A percentile compares a stretch with the other conserved stretches of the same genome.
Evolutionary conservation across 441 rosid genomes (phyloP).

Genomic region (Populus hybrid): DNA sequence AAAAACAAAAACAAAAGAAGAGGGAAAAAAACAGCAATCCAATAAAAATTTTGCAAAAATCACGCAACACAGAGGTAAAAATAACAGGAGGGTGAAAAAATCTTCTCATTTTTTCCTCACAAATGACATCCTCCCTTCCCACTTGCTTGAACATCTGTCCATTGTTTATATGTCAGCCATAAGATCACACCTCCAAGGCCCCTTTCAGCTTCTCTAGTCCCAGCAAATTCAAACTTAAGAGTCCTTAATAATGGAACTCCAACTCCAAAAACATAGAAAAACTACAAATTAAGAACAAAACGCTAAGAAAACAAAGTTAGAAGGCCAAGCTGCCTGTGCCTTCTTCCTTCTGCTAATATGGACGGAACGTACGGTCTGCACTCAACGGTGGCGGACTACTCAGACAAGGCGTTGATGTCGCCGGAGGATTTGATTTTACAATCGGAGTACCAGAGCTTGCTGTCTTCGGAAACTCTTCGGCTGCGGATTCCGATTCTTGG

Average conservation of each 20-base stretch:
- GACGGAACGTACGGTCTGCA: constrained; percentile 74
- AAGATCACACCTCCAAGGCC: constrained; percentile 28
- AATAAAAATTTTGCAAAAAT: background rate
- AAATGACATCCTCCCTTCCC: background rate
- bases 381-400: constrained; percentile 42
- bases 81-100: background rate
- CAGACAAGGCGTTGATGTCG: constrained; percentile 56
- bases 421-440: constrained; percentile 67
- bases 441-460: constrained; percentile 39
- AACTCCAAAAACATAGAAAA: background rate
- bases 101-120: background rate
- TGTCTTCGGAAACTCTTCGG: constrained; percentile 34
- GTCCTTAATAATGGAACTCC: background rate
- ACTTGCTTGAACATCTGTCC: constrained; percentile 10
- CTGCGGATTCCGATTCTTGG: constrained; percentile 51
- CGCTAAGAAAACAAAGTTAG: background rate
- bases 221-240: constrained; percentile 23
- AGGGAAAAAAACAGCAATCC: background rate
- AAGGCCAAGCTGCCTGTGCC: background rate
- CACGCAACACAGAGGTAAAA: background rate
- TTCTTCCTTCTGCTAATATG: constrained; percentile 30
- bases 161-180: constrained; percentile 14
- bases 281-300: background rate
- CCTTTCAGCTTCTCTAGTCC: constrained; percentile 31
- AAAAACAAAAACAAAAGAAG: too few species aligned